Evolutionary conservation across 805 yeast species (phyloP).

Genomic region (Ogataea trehalophila): DNA sequence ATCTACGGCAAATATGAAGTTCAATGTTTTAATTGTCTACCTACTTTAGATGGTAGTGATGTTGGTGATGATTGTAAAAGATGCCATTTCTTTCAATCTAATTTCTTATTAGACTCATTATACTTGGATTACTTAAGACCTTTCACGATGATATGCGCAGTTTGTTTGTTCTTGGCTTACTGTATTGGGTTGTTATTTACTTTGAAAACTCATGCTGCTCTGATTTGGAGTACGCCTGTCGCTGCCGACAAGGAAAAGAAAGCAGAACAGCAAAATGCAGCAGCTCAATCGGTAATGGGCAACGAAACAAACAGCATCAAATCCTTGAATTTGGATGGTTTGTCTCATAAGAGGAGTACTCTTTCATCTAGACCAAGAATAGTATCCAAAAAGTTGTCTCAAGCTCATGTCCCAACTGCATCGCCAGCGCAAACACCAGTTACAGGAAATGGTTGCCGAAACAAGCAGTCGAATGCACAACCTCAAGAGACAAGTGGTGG

Average conservation of each 20-base stretch:
- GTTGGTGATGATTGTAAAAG: conserved; percentile 47
- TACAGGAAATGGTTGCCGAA: too few relatives aligned
- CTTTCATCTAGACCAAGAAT: background rate
- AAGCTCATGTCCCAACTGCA: conserved; percentile 7
- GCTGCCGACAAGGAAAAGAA: conserved; percentile 34
- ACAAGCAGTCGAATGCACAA: background rate
- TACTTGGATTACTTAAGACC: conserved; percentile 73
- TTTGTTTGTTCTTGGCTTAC: conserved; percentile 77
- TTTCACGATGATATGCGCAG: conserved; percentile 73
- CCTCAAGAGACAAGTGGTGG: conserved; percentile 47
- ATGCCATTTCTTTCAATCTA: conserved; percentile 77
- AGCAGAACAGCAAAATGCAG: conserved; percentile 3
- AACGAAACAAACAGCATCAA: conserved; percentile 23
- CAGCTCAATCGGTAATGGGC: conserved; percentile 1
- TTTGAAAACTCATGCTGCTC: conserved; percentile 90
- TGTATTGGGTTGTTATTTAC: conserved; percentile 89
- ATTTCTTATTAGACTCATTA: conserved; percentile 61
- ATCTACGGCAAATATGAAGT: conserved; percentile 85
- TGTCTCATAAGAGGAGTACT: conserved; percentile 8
- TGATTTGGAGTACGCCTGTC: conserved; percentile 83
- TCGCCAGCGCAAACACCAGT: conserved; percentile 6
- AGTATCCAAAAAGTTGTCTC: background rate
- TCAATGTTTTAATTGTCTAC: conserved; percentile 55
- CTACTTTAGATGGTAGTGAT: conserved; percentile 8
- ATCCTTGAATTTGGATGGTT: conserved; percentile 19